Conservation (phyloP, 805 yeast genomes). For the Danielia oregonensis region DNA sequence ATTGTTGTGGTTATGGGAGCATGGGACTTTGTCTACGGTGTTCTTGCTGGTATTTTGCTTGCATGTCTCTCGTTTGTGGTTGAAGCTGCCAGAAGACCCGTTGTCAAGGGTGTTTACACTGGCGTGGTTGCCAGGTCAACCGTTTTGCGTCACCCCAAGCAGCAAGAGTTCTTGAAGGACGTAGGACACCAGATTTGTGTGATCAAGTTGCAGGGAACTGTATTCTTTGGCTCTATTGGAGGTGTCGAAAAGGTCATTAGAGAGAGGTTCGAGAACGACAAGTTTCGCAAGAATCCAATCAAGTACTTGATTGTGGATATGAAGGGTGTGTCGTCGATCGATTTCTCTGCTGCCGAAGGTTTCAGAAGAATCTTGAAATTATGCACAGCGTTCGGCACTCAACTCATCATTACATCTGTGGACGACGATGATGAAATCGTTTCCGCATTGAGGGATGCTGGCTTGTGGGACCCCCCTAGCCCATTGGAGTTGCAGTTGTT, state of each 20-base stretch:
- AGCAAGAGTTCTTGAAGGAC: slow-evolving; percentile 75
- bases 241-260: slow-evolving; percentile 79
- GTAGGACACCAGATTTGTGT: slow-evolving; percentile 91
- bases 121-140: slow-evolving; percentile 91
- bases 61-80: slow-evolving; percentile 96
- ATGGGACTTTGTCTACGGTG: slow-evolving; percentile 92
- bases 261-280: slow-evolving; percentile 53
- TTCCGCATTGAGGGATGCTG: slow-evolving; percentile 76
- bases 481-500: slow-evolving; percentile 57
- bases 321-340: slow-evolving; percentile 75
- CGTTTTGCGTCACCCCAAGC: slow-evolving; percentile 85
- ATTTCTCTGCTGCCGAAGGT: slow-evolving; percentile 95
- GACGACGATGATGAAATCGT: slow-evolving; percentile 62
- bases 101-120: slow-evolving; percentile 75
- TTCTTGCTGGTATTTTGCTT: slow-evolving; percentile 80
- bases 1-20: slow-evolving; percentile 95
- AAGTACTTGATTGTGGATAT: slow-evolving; percentile 82
- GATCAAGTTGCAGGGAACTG: slow-evolving; percentile 78
- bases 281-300: slow-evolving; percentile 55
- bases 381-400: slow-evolving; percentile 63
- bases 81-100: slow-evolving; percentile 81
- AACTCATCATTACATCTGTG: slow-evolving; percentile 76
- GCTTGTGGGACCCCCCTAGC: slow-evolving; percentile 53
- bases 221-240: slow-evolving; percentile 94
- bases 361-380: slow-evolving; percentile 82